Evolutionary conservation across 306 rosid genomes (phyloP).

Genomic region (Quercus cerris): DNA sequence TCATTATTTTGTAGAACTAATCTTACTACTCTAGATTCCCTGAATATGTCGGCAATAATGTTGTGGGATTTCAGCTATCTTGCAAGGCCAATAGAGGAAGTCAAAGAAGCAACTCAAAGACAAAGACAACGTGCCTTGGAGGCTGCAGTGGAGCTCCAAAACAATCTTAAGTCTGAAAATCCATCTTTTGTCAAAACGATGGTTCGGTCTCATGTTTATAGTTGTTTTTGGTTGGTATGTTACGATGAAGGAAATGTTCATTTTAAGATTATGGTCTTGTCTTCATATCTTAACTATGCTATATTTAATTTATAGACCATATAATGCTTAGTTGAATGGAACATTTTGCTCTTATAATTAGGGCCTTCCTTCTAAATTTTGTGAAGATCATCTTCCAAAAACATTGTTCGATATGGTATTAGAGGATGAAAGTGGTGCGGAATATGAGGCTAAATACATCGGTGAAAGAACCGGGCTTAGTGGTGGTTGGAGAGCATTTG

Average conservation of each 20-base stretch:
- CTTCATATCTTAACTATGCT: background rate
- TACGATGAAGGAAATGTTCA: background rate
- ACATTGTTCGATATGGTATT: constrained; percentile 32
- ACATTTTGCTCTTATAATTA: constrained; percentile 7
- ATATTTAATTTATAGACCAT: background rate
- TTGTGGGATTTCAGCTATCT: constrained; percentile 41
- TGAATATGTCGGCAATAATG: constrained; percentile 16
- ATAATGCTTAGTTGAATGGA: background rate
- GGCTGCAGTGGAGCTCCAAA: constrained; percentile 54
- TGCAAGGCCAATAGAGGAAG: constrained; percentile 69
- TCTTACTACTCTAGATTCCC: constrained; percentile 1
- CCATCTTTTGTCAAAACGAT: constrained; percentile 70
- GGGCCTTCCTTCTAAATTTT: constrained; percentile 68
- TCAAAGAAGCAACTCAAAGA: constrained; percentile 46
- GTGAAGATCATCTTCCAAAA: constrained; percentile 58
- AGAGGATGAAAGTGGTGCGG: constrained; percentile 67
- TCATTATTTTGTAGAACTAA: background rate
- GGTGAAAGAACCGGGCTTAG: constrained; percentile 61
- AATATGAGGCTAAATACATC: constrained; percentile 45
- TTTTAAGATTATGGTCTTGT: background rate
- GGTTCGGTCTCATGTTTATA: constrained; percentile 86
- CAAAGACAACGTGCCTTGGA: constrained; percentile 50
- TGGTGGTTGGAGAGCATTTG: constrained; percentile 88
- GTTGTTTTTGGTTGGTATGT: constrained; percentile 93
- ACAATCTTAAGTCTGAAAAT: constrained; percentile 36